Conservation (phyloP, 2,329 filamentous ascomycete genomes). For the Colletotrichum lini region DNA sequence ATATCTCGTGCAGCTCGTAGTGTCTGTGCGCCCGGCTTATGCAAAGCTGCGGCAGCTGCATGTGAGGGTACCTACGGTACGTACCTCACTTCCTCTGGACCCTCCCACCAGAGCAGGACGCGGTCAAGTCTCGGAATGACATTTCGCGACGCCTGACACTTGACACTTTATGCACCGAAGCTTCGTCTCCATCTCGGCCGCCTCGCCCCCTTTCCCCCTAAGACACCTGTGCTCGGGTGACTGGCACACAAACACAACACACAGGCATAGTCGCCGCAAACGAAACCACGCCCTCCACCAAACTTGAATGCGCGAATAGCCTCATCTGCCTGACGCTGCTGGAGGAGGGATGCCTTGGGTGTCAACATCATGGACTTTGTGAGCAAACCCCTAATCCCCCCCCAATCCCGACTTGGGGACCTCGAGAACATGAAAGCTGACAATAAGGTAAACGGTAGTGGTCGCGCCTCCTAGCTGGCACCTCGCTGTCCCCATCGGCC, state of each 20-base stretch:
- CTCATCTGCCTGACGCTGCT: conserved; percentile 11
- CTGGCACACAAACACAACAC: background rate
- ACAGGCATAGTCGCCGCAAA: background rate
- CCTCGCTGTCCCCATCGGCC: conserved; percentile 68
- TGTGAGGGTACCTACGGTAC: conserved; percentile 3
- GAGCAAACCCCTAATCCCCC: conserved; percentile 47
- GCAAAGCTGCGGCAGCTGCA: conserved; percentile 13
- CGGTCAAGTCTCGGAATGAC: conserved; percentile 44
- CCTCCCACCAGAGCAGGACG: conserved; percentile 1
- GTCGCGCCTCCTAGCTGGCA: conserved; percentile 77
- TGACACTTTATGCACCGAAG: conserved; percentile 48
- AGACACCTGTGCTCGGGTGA: conserved; percentile 1
- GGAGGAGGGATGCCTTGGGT: conserved; percentile 60
- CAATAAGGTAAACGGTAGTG: conserved; percentile 60
- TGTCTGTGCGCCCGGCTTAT: background rate
- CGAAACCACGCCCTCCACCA: background rate
- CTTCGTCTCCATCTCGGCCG: conserved; percentile 12
- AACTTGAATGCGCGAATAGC: conserved; percentile 36
- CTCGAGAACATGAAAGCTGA: background rate
- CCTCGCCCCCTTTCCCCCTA: background rate
- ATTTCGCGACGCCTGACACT: conserved; percentile 52
- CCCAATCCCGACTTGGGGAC: background rate
- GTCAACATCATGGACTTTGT: conserved; percentile 70
- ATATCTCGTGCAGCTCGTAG: background rate
- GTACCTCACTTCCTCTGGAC: background rate